Percentiles rank a stretch among this genome's conserved stretches.
Conservation (phyloP, 345 rosid genomes). For the Theobroma cacao region DNA sequence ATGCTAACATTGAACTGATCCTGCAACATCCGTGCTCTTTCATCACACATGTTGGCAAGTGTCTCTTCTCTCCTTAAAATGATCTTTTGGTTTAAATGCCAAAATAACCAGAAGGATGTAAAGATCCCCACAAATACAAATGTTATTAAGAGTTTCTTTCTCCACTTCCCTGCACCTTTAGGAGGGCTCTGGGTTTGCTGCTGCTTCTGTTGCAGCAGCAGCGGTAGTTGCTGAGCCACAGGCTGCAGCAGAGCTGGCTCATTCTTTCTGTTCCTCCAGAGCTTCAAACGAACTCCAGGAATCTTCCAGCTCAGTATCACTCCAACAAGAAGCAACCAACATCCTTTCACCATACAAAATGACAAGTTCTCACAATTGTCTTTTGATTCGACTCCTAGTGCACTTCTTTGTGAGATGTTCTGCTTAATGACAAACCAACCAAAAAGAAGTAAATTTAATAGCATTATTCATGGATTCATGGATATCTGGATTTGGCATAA, state of each 20-base stretch:
- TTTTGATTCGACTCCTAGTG: conserved; percentile 16
- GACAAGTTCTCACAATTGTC: conserved; percentile 22
- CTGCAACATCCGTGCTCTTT: conserved; percentile 94
- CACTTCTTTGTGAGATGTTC: conserved; percentile 30
- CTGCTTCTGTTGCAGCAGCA: conserved; percentile 47
- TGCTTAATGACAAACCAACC: conserved; percentile 32
- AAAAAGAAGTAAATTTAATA: conserved; percentile 10
- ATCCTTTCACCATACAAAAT: conserved; percentile 33
- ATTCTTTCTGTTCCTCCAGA: conserved; percentile 27
- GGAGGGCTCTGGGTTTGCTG: conserved; percentile 44
- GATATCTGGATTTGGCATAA: neutral
- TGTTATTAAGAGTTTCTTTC: conserved; percentile 53
- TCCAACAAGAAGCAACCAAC: conserved; percentile 53
- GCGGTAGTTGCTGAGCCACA: conserved; percentile 32
- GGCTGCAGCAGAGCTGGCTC: conserved; percentile 31
- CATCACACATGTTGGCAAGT: conserved; percentile 89
- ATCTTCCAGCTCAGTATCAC: conserved; percentile 36
- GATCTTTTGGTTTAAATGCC: conserved; percentile 37
- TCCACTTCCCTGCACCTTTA: conserved; percentile 68
- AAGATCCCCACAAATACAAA: conserved; percentile 51
- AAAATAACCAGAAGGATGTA: conserved; percentile 58
- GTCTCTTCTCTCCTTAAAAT: conserved; percentile 55
- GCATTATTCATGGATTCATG: neutral
- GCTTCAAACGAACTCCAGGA: conserved; percentile 28
- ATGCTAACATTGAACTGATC: conserved; percentile 98